Evolutionary conservation across 2,329 filamentous ascomycete genomes (phyloP), one percentile per base, ranked within the genome.

Genomic region (Lecanicillium sp.): DNA sequence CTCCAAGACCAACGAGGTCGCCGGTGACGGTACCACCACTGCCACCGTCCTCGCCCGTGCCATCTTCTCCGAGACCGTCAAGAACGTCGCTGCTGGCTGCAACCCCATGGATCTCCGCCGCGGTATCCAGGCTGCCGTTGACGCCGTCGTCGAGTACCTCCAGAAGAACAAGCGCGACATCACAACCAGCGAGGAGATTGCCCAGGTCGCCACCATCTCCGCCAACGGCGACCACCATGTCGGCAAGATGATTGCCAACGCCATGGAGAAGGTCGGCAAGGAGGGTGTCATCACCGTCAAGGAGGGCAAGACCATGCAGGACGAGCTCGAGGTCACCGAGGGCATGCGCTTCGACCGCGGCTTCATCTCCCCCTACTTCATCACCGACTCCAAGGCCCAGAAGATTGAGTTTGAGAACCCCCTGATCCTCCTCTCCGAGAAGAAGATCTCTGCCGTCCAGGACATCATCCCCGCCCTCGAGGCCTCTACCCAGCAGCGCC

Each of bases 331-430:
- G 72, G 82, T 98, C 46, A 98, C 92, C 44, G 92, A 98, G 82
- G 92, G 92, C 64, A 98, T 98, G 92, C 88, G 92, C 67, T 98
- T 98, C 72, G 92, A 98, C 79, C 90, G 92, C 60, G 92, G 92
- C 47, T 98, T 84, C 68, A 90, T 95, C 61, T 98, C 92, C 18
- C 89, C 92, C 54, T 98, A 98, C 82, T 98, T 98, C 77, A 98
- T 98, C 74, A 98, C 92, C 72, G 92, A 98, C 60, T 72, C 88
- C 78, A 98, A 98, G 83, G 68, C 89, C 44, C 88, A 94, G 66
- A 98, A 98, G 81, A 89, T 97, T 42, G 92, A 98, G 72, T 98
- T 98, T 52, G 92, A 98, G 81, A 97, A 98, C 79, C 92, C 92
- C 49, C 71, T 98, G 61, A 92, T 98, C 64, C 85, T 98, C 36